Conservation (phyloP, 176 grass and related monocot species). For the Eragrostis nindensis region DNA sequence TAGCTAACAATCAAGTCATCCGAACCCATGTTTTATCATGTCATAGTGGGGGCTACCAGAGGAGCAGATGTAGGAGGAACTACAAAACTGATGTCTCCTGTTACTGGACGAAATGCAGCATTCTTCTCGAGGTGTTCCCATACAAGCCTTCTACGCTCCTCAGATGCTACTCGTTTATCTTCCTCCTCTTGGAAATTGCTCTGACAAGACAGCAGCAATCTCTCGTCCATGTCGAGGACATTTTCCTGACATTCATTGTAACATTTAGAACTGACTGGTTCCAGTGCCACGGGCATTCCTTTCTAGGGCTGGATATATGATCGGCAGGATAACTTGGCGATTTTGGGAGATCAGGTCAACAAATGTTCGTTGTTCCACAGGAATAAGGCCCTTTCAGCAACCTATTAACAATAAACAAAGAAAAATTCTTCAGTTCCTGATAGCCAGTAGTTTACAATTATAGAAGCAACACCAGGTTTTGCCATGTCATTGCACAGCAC, state of each 20-base stretch:
- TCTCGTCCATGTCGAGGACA: slow-evolving; percentile 89
- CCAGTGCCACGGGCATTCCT: slow-evolving; percentile 85
- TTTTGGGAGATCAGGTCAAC: slow-evolving; percentile 73
- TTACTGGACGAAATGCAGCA: slow-evolving; percentile 57
- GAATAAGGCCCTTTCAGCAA: slow-evolving; percentile 89
- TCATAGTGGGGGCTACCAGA: slow-evolving; percentile 65
- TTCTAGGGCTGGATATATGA: slow-evolving; percentile 86
- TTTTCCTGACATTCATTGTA: slow-evolving; percentile 90
- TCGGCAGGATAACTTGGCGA: slow-evolving; percentile 75
- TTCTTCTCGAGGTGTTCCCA: slow-evolving; percentile 87
- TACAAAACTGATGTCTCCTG: slow-evolving; percentile 54
- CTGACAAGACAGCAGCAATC: slow-evolving; percentile 77
- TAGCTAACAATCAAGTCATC: slow-evolving; percentile 43
- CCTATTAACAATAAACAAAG: slow-evolving; percentile 56
- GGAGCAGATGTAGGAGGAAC: slow-evolving; percentile 59
- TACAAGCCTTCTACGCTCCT: slow-evolving; percentile 79
- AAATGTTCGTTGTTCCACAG: slow-evolving; percentile 94
- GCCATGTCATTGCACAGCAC: not conserved
- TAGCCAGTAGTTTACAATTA: slow-evolving; percentile 5
- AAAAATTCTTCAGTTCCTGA: slow-evolving; percentile 26
- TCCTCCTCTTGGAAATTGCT: slow-evolving; percentile 88
- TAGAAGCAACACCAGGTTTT: slow-evolving; percentile 14
- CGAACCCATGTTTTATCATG: slow-evolving; percentile 46
- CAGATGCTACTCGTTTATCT: slow-evolving; percentile 54
- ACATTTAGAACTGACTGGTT: slow-evolving; percentile 88